A percentile compares a stretch with the other conserved stretches of the same genome.
Conservation (phyloP, 78 protist species). For the Monocercomonoides exilis region DNA sequence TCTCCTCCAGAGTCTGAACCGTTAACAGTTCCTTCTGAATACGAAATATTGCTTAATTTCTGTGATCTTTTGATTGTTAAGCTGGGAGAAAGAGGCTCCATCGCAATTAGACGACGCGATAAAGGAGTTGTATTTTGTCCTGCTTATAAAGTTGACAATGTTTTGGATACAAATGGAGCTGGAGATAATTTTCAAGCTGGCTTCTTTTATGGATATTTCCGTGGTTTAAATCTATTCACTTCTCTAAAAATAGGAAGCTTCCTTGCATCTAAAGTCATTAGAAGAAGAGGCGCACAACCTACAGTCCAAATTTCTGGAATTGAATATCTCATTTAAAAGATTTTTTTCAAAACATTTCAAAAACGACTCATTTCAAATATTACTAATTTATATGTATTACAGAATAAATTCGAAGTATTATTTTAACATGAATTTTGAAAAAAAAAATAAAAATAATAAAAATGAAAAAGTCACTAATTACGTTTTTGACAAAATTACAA, state of each 20-base stretch:
- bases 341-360: no score
- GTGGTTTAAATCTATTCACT: not conserved
- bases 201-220: not conserved
- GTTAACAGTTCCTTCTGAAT: not conserved
- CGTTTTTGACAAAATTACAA: no score
- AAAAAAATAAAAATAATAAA: no score
- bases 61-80: not conserved
- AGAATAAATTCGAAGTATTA: no score
- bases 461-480: no score
- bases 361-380: no score
- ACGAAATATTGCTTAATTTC: not conserved
- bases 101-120: not conserved
- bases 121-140: not conserved
- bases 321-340: not conserved
- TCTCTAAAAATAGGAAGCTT: not conserved
- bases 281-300: not conserved
- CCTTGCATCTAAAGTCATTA: not conserved
- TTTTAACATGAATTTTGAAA: no score
- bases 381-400: no score
- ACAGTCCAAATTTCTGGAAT: not conserved
- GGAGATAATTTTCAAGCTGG: constrained; percentile 14
- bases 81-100: not conserved
- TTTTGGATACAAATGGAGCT: constrained; percentile 1
- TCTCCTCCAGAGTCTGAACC: no score
- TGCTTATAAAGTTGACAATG: not conserved